Base-by-base conservation (phyloP, 2,329 filamentous ascomycete genomes). In the Leptographium flavum region DNA sequence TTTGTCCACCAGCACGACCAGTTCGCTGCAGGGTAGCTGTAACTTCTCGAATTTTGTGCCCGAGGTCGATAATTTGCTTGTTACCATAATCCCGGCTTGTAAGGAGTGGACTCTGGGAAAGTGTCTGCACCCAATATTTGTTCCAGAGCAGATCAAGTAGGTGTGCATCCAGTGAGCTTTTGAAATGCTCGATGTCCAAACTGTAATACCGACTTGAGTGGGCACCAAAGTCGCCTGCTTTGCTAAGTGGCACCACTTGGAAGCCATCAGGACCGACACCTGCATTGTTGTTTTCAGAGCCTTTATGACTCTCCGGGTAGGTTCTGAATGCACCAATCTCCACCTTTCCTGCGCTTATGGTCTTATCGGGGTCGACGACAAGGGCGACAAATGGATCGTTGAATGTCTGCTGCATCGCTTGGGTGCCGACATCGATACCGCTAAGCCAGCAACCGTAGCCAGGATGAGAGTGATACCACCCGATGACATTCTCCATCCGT, bases 371-470 rank as follows among this genome's bases (percentile, higher is more conserved):
- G 60, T 98, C 92, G 51, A 98, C 87, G 53, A 98, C 92, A 43
- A 98, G 85, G 31, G 92, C 92, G 43, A 94, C 76, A 63, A 95
- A 96, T 2, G 92, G 92, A 56, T 95, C 92, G 47, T 81, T 78
- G 63, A 81, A 90, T 52, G 73, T 68, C 65, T 98, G 92, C 64
- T 95, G 87, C 57, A 82, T 79, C 53, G 75, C 72, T 62, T 98
- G 83, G 3, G 92, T 98, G 45, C 73, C 73, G 43, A 98, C 92
- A 60, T 98, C 92, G 63, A 98, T 96, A 47, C 92, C 92, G 32
- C 82, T 88, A 23, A 98, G 74, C 92, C 92, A 98, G 70, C 92
- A 98, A 38, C 92, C 92, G 61, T 98, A 98, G 23, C 92, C 92
- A 0, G 92, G 92, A 60, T 98, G 92, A 54, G 82, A 90, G 65